Evolutionary conservation across 192 early-diverging fungal species (phyloP), one percentile per base, ranked within the genome.

Genomic region (Oehlia diaphana): DNA sequence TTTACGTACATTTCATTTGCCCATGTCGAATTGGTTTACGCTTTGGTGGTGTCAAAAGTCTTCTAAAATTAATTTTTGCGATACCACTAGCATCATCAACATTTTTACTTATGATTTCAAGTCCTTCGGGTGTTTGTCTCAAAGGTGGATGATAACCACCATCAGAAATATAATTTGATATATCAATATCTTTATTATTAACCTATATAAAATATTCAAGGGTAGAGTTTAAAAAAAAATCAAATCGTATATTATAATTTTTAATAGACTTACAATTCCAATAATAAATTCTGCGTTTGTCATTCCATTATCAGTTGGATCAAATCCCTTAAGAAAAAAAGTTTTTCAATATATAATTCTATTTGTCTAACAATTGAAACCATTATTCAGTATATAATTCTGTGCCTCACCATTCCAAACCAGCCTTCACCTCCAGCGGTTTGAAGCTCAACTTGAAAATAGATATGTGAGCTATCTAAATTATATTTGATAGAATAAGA

Each of bases 351-450:
- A 42, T 42, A 8, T 42, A 42, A 42, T 5, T 42, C 39, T 42
- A 42, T 42, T 39, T 42, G 5, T 42, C 39, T 42, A 42, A 5
- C 5, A 42, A 7, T 42, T 42, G 39, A 42, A 7, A 0, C 7
- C 6, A 49, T 21, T 21, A 9, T 49, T 37, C 37, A 73, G 58
- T 73, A 47, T 33, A 53, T 13, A 53, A 47, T 2, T 2, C 1
- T 44, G 42, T 44, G 3, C 8, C 72, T 73, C 12, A 73, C 72
- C 72, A 73, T 73, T 53, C 72, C 72, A 10, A 73, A 73, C 72
- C 72, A 73, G 44, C 72, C 72, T 31, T 73, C 31, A 49, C 42
- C 66, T 4, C 31, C 66, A 35, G 33, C 9, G 4, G 72, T 58
- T 16, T 58, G 10, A 47, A 73, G 35, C 19, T 58, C 23, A 53